Conservation (phyloP, 2,329 filamentous ascomycete species). For the Chrysoporthe cubensis region DNA sequence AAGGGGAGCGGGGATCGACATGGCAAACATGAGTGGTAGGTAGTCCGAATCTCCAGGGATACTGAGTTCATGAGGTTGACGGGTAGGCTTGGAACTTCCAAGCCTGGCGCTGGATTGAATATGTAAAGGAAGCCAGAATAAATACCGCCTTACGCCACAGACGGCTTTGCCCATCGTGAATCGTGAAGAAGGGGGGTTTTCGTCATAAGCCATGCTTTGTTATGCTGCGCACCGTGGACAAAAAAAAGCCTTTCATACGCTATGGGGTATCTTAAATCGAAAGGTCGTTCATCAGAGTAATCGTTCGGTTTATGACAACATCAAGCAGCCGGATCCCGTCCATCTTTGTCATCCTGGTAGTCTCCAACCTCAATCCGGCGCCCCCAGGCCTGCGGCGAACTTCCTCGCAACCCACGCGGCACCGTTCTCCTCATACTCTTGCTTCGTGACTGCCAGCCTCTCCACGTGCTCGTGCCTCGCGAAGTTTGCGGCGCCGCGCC, state of each 20-base stretch:
- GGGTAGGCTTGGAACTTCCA: too few relatives aligned
- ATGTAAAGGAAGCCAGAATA: too few relatives aligned
- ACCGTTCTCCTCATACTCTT: constrained; percentile 90
- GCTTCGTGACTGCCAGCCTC: constrained; percentile 75
- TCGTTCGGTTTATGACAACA: neutral
- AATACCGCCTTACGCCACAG: too few relatives aligned
- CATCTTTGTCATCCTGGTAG: too few relatives aligned
- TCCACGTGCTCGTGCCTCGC: constrained; percentile 71
- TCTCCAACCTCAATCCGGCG: constrained; percentile 27
- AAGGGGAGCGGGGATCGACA: too few relatives aligned
- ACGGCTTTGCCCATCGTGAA: too few relatives aligned
- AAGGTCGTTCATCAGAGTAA: neutral
- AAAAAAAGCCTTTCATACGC: neutral
- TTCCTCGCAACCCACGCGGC: constrained; percentile 73
- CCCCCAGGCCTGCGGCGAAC: constrained; percentile 55
- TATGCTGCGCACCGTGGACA: neutral
- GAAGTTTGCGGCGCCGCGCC: constrained; percentile 81
- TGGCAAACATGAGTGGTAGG: too few relatives aligned
- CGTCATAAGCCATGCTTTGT: too few relatives aligned
- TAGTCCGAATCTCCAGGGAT: too few relatives aligned
- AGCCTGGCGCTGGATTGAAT: too few relatives aligned
- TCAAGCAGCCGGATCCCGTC: neutral
- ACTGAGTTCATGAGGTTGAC: too few relatives aligned
- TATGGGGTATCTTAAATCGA: neutral
- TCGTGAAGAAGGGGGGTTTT: too few relatives aligned